Evolutionary conservation across 2,329 filamentous ascomycete genomes (phyloP).

Genomic region (Neonectria coccinea): DNA sequence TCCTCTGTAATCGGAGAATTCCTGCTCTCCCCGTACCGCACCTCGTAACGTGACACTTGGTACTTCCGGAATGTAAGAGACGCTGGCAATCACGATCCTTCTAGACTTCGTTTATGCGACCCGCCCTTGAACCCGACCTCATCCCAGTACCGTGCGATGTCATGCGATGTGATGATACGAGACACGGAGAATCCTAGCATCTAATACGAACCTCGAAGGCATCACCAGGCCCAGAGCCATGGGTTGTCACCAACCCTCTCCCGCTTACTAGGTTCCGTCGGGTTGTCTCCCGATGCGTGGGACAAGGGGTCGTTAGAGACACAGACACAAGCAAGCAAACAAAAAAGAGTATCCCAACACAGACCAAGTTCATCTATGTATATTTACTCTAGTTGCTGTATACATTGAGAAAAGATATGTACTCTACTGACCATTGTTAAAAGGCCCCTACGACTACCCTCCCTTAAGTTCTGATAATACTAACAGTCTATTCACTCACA

Average conservation of each 20-base stretch:
- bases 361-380: background rate
- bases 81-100: background rate
- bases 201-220: background rate
- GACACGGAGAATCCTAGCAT: background rate
- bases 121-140: background rate
- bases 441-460: background rate
- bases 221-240: background rate
- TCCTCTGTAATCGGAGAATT: background rate
- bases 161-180: background rate
- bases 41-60: slow-evolving; percentile 2
- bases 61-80: background rate
- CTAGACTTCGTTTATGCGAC: slow-evolving; percentile 2
- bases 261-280: background rate
- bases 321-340: slow-evolving; percentile 1
- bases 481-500: background rate
- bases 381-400: background rate
- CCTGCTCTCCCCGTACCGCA: background rate
- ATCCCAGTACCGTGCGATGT: slow-evolving; percentile 1
- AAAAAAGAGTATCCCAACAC: background rate
- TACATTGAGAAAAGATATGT: background rate
- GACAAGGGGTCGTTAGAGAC: background rate
- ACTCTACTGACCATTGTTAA: background rate
- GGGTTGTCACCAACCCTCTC: background rate
- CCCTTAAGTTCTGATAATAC: background rate
- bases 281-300: background rate